Evolutionary conservation across 192 early-diverging fungal genomes (phyloP), one percentile per base, ranked within the genome.

Genomic region (Gaertneriomyces semiglobifer): DNA sequence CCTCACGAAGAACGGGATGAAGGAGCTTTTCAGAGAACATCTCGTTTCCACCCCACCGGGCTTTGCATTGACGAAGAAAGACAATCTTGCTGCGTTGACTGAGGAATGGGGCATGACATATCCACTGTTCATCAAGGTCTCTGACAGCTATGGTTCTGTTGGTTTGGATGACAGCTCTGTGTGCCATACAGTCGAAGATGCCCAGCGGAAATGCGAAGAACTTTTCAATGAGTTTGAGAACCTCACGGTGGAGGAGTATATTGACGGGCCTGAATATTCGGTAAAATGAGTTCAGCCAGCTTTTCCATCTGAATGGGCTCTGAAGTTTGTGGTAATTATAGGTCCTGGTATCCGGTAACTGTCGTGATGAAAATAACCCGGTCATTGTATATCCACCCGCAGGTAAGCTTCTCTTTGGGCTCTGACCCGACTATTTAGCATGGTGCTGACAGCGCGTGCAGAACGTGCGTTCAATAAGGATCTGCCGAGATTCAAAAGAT

Each of bases 241-340:
- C 19, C 50, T 76, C 4, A 70, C 67, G 3, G 54, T 76, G 47
- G 74, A 76, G 52, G 74, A 76, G 65, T 76, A 62, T 41, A 76
- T 76, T 65, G 74, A 76, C 48, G 74, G 74, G 7, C 74, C 48
- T 11, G 74, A 76, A 43, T 76, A 73, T 52, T 76, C 74, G 60
- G 74, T 75, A 69, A 48, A 52, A 4, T 20, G 3, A 0, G n/a
- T 18, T 5, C 50, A 6, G n/a, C 20, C n/a, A 52, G 50, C 50
- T n/a, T 20, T 18, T 52, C 50, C 3, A n/a, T 6, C 6, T n/a
- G 20, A 3, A 6, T 52, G n/a, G 20, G 6, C 50, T 52, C 50
- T 45, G 20, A n/a, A 64, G 5, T 25, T 65, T 25, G 40, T 4
- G 2, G 4, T 47, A 38, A 16, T 19, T 14, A 51, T 42, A 74